A percentile compares a stretch with the other conserved stretches of the same genome.
phyloP scores from a whole-genome alignment of 2,329 filamentous ascomycete species.

The Cadophora malorum region DNA sequence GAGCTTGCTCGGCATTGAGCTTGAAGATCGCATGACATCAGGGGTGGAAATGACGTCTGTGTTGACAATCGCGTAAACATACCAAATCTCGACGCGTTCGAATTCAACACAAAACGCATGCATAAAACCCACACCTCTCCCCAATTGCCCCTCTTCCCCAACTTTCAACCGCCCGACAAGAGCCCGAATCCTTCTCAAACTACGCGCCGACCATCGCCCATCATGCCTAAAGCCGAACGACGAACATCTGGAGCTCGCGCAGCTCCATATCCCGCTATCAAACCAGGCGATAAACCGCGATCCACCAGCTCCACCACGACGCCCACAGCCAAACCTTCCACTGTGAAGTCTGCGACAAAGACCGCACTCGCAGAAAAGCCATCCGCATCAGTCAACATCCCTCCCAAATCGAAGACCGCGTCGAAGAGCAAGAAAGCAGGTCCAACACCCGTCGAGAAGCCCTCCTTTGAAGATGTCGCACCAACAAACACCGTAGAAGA shows the following conservation, averaged over 20 bases:
- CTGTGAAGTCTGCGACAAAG: neutral
- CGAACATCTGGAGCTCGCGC: constrained; percentile 17
- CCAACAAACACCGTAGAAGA: neutral
- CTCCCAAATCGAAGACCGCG: neutral
- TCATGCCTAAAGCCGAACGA: constrained; percentile 26
- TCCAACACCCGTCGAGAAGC: neutral
- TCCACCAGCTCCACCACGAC: constrained; percentile 5
- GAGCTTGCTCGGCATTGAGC: neutral
- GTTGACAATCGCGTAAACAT: constrained; percentile 16
- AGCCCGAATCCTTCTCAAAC: neutral
- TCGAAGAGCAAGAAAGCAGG: constrained; percentile 3
- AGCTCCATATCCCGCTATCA: constrained; percentile 23
- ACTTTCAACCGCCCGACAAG: neutral
- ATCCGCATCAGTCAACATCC: neutral
- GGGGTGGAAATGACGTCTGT: constrained; percentile 8
- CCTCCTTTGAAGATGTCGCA: neutral
- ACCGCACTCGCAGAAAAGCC: constrained; percentile 22
- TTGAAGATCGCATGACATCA: constrained; percentile 14
- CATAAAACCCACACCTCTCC: constrained; percentile 6
- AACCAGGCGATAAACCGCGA: constrained; percentile 19
- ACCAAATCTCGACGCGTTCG: neutral
- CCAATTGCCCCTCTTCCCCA: neutral
- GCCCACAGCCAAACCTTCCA: neutral
- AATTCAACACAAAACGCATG: neutral
- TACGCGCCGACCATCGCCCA: neutral